Conservation (phyloP, 2,329 filamentous ascomycete species). For the Rutstroemia sp. region DNA sequence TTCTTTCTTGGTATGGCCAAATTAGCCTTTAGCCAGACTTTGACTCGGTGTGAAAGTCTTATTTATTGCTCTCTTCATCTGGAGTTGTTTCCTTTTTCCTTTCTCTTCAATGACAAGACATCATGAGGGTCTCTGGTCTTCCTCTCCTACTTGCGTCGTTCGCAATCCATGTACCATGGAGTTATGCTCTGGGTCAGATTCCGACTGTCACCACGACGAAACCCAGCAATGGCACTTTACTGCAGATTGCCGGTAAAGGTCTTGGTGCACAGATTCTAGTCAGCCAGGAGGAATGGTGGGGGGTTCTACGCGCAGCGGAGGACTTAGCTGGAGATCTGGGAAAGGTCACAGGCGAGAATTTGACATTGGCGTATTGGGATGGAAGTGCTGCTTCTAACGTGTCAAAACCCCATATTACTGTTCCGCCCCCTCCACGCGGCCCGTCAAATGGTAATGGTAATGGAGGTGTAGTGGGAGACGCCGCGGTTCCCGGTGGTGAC, state of each 20-base stretch:
- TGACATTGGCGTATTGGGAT: constrained; percentile 35
- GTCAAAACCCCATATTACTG: not conserved
- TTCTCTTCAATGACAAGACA: no score
- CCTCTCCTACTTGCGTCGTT: not conserved
- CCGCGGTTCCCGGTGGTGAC: constrained; percentile 4
- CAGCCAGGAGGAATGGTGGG: constrained; percentile 56
- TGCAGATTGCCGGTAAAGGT: constrained; percentile 24
- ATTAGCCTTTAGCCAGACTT: no score
- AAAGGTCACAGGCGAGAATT: constrained; percentile 54
- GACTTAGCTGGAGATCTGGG: constrained; percentile 64
- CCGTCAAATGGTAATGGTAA: constrained; percentile 3
- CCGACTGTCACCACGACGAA: constrained; percentile 21
- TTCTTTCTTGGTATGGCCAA: no score
- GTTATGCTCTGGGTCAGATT: not conserved
- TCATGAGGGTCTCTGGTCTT: not conserved
- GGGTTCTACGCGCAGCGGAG: constrained; percentile 58
- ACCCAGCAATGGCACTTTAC: constrained; percentile 22
- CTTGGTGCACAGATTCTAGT: constrained; percentile 44
- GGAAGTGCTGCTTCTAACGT: not conserved
- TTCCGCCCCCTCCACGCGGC: not conserved
- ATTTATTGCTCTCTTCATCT: no score
- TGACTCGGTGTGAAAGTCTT: no score
- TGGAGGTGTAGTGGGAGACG: not conserved
- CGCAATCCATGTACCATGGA: not conserved
- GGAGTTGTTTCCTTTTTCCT: no score